Evolutionary conservation across 2,329 filamentous ascomycete genomes (phyloP).

Genomic region (Xylaria polymorpha): DNA sequence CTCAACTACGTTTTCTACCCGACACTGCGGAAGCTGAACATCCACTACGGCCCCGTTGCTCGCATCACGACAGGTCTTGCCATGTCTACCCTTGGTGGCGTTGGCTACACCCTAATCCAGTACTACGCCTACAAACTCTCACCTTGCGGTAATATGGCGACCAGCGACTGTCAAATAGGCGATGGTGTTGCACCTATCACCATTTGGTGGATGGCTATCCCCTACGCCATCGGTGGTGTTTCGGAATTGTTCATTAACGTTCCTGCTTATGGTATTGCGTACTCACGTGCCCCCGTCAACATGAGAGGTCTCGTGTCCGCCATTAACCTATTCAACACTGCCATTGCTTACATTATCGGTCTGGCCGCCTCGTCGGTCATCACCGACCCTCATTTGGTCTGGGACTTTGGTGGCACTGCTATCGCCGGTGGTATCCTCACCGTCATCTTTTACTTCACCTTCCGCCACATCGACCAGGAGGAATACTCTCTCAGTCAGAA

Average conservation of each 20-base stretch:
- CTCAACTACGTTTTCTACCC: conserved; percentile 62
- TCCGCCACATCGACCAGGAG: conserved; percentile 60
- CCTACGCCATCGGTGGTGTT: conserved; percentile 63
- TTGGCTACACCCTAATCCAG: conserved; percentile 57
- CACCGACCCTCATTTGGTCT: conserved; percentile 61
- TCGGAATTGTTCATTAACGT: conserved; percentile 64
- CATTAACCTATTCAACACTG: conserved; percentile 61
- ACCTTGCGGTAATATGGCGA: conserved; percentile 57
- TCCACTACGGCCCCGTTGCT: conserved; percentile 60
- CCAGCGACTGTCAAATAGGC: conserved; percentile 52
- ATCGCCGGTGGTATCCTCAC: conserved; percentile 59
- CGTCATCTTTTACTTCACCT: conserved; percentile 59
- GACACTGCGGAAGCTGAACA: conserved; percentile 53
- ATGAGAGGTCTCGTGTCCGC: conserved; percentile 64
- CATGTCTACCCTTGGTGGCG: conserved; percentile 60
- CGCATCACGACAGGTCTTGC: conserved; percentile 63
- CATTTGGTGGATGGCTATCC: conserved; percentile 68
- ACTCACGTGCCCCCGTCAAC: conserved; percentile 62
- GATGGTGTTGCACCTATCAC: conserved; percentile 57
- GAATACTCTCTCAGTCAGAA: conserved; percentile 57
- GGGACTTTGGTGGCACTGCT: conserved; percentile 62
- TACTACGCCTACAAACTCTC: conserved; percentile 57
- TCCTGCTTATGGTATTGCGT: conserved; percentile 64
- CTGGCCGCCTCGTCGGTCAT: conserved; percentile 59
- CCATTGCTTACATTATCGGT: conserved; percentile 59